phyloP scores from a whole-genome alignment of 495 filamentous ascomycete species.

The Glarea lozoyensis region DNA sequence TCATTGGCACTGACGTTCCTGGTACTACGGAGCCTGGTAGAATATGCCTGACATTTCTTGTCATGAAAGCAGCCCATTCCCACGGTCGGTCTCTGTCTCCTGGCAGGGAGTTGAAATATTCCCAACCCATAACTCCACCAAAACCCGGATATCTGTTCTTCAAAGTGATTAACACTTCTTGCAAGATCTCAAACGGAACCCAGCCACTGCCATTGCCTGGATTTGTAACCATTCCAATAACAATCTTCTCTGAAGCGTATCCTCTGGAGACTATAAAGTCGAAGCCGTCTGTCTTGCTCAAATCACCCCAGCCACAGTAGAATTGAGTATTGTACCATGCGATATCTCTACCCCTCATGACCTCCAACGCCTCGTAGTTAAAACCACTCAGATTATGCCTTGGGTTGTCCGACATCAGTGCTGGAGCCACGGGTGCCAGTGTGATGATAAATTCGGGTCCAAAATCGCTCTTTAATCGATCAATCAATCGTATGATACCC shows the following conservation, averaged over 20 bases:
- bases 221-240: slow-evolving; percentile 65
- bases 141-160: slow-evolving; percentile 39
- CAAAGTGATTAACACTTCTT: slow-evolving; percentile 30
- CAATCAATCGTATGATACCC: slow-evolving; percentile 64
- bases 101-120: slow-evolving; percentile 60
- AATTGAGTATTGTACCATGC: slow-evolving; percentile 81
- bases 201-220: slow-evolving; percentile 56
- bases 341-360: slow-evolving; percentile 53
- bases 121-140: slow-evolving; percentile 82
- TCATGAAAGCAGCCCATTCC: slow-evolving; percentile 48
- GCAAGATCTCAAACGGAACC: slow-evolving; percentile 39
- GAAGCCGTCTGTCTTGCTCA: slow-evolving; percentile 50
- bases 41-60: slow-evolving; percentile 9
- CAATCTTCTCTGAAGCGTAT: slow-evolving; percentile 56
- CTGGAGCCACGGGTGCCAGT: slow-evolving; percentile 69
- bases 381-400: slow-evolving; percentile 63
- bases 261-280: slow-evolving; percentile 53
- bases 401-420: slow-evolving; percentile 42
- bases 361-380: slow-evolving; percentile 57
- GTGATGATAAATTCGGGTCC: slow-evolving; percentile 65
- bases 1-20: too few relatives aligned
- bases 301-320: slow-evolving; percentile 70
- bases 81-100: slow-evolving; percentile 40
- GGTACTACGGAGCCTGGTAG: too few relatives aligned
- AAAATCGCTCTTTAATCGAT: slow-evolving; percentile 62